Percentiles rank a stretch among this genome's conserved stretches.
These are phyloP conservation scores for Dioszegia crocea DNA, from an alignment of 768 basidiomycete species.

Conservation along the genomic window DNA sequence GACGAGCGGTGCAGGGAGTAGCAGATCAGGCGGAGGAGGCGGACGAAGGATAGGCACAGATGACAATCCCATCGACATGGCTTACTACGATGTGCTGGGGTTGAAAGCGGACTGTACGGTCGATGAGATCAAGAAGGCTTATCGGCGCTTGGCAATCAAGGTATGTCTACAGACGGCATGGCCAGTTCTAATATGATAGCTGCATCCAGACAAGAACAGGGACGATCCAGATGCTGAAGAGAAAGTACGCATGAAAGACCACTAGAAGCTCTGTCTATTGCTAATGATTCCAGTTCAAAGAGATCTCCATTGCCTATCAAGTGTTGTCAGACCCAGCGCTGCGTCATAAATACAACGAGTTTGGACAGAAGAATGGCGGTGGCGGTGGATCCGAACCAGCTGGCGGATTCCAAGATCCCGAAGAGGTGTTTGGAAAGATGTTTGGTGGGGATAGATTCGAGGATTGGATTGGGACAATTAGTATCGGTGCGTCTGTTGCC, in stretches of 20 bases:
- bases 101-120: slow-evolving; percentile 43
- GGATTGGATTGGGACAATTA: slow-evolving; percentile 46
- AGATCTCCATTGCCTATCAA: slow-evolving; percentile 49
- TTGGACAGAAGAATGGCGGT: slow-evolving; percentile 48
- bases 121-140: slow-evolving; percentile 49
- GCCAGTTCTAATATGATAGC: slow-evolving; percentile 11
- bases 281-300: slow-evolving; percentile 40
- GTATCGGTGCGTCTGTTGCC: slow-evolving; percentile 38
- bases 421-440: slow-evolving; percentile 50
- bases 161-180: slow-evolving; percentile 9
- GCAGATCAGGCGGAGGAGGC: slow-evolving; percentile 6
- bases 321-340: slow-evolving; percentile 49
- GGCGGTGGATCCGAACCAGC: slow-evolving; percentile 44
- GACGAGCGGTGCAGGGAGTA: slow-evolving; percentile 2
- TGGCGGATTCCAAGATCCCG: slow-evolving; percentile 49
- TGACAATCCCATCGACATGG: slow-evolving; percentile 46
- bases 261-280: neutral
- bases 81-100: slow-evolving; percentile 48
- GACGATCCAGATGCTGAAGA: slow-evolving; percentile 49
- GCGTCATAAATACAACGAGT: slow-evolving; percentile 48
- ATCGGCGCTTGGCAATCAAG: slow-evolving; percentile 48
- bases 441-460: slow-evolving; percentile 48
- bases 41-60: slow-evolving; percentile 39
- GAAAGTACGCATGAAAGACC: slow-evolving; percentile 32
- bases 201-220: slow-evolving; percentile 48